phyloP scores from a whole-genome alignment of 2,329 filamentous ascomycete genomes.

The Nannizziopsis barbatae region DNA sequence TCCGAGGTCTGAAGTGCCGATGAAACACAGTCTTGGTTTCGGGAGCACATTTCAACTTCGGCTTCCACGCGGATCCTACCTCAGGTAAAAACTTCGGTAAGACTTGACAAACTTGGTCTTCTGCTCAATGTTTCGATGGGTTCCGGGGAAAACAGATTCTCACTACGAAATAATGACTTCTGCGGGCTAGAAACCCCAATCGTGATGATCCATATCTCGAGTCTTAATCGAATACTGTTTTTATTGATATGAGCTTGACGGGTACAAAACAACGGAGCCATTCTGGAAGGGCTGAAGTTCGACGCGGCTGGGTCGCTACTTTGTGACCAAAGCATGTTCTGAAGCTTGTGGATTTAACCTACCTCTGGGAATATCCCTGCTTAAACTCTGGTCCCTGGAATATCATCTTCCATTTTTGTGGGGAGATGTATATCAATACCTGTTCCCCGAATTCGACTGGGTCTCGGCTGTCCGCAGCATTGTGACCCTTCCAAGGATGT shows the following conservation, averaged over 20 bases:
- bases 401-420: background rate
- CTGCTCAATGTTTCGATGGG: no score
- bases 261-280: no score
- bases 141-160: background rate
- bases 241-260: no score
- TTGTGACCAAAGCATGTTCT: no score
- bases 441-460: constrained; percentile 3
- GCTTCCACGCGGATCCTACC: constrained; percentile 7
- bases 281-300: no score
- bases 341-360: no score
- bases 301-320: no score
- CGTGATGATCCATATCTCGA: no score
- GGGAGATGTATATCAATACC: background rate
- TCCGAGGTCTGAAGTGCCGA: constrained; percentile 1
- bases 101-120: background rate
- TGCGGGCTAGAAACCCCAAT: no score
- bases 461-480: constrained; percentile 8
- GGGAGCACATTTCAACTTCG: background rate
- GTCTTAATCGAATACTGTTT: no score
- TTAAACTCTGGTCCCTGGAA: background rate
- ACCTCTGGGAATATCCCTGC: background rate
- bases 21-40: constrained; percentile 6
- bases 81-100: background rate
- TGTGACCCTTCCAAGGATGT: constrained; percentile 9
- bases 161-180: no score